Base-by-base conservation (phyloP, 2,329 filamentous ascomycete species). In the Emergomyces pasteurianus region DNA sequence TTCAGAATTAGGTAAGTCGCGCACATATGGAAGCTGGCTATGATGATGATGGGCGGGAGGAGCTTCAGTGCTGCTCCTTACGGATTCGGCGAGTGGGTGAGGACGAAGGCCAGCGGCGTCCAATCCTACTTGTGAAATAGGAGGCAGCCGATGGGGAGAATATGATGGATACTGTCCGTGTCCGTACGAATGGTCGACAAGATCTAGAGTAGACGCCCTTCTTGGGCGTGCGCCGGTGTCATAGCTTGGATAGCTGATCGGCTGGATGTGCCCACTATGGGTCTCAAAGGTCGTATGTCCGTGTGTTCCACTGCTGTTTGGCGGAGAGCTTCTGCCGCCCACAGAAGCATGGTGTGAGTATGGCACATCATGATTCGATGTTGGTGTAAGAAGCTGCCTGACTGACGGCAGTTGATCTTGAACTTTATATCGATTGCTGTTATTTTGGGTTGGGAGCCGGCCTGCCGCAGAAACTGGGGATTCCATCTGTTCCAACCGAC, bases 331-430 rank as follows among this genome's bases (percentile, higher is more conserved):
- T 57, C 40, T 18, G 23, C 40, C 40, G 18, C 55, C 26, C 18
- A 4, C 16, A 14, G 28, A 63, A 31, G 64, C 59, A 61, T 69
- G 71, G 4, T 70, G 66, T 46, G 72, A 71, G 12, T 58, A n/a
- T 43, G 69, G 64, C 28, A 69, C 67, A 59, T 63, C 70, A 12
- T 69, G 65, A 42, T 65, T 67, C 18, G 69, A 64, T 16, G 63
- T 65, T 2, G 73, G 73, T 1, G 72, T 74, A 57, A 77, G 65
- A 50, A 77, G 64, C 61, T 75, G 73, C 50, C 72, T 73, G 42
- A 77, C 73, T 9, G 75, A 72, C 18, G 75, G 75, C 12, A 77
- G 67, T 58, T 71, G 71, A 58, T 73, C 70, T 18, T 65, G 69
- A 34, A 59, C 61, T 56, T 57, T 64, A 31, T 57, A 38, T 46